These are phyloP conservation scores for Phoenix roebelenii DNA, from an alignment of 176 grass and related monocot genomes.

Conservation along the genomic window DNA sequence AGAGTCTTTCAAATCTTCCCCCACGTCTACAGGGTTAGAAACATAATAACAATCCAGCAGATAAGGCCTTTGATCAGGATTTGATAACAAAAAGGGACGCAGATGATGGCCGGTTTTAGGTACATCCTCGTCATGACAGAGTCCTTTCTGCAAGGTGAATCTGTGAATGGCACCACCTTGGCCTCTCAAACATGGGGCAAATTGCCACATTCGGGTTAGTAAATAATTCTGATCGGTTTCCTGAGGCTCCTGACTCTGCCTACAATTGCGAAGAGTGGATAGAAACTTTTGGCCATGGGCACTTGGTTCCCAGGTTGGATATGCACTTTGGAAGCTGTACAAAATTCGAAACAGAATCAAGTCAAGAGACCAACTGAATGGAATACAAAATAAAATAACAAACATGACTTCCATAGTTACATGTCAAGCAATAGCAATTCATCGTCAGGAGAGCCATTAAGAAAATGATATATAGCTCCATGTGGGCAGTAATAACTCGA, in stretches of 20 bases:
- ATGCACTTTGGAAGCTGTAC: conserved; percentile 75
- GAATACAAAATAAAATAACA: not conserved
- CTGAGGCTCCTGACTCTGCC: conserved; percentile 39
- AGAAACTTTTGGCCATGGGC: conserved; percentile 55
- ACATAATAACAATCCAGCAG: conserved; percentile 87
- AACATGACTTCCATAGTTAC: no score
- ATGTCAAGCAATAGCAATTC: no score
- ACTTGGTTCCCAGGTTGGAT: conserved; percentile 73
- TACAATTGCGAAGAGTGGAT: conserved; percentile 75
- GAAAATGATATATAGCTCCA: no score
- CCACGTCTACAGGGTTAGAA: conserved; percentile 20
- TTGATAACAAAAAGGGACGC: no score
- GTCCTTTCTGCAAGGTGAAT: conserved; percentile 27
- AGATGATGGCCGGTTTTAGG: no score
- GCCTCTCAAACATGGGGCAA: conserved; percentile 27
- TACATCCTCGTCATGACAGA: conserved; percentile 8
- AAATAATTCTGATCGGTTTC: conserved; percentile 39
- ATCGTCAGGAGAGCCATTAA: no score
- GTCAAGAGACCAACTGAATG: conserved; percentile 2
- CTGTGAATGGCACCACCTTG: conserved; percentile 33
- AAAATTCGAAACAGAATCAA: conserved; percentile 8
- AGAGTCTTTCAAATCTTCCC: conserved; percentile 21
- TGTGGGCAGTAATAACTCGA: no score
- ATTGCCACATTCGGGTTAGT: conserved; percentile 39
- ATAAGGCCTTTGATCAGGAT: not conserved